Conservation (phyloP, 192 early-diverging fungal genomes). For the Phlyctochytrium planicorne region DNA sequence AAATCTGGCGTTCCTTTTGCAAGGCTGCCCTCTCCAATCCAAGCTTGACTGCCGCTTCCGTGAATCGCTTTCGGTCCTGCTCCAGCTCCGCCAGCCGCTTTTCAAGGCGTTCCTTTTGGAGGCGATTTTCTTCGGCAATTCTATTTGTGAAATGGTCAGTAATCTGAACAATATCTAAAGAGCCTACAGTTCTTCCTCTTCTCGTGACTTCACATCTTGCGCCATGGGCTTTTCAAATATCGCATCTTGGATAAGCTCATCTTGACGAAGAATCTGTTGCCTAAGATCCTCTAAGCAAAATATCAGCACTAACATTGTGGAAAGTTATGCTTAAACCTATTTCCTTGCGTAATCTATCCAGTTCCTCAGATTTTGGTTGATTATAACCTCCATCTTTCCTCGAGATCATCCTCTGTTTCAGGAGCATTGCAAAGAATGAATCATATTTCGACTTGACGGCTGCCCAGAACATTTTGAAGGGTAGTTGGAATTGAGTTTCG, state of each 20-base stretch:
- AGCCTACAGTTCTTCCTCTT: too few species aligned
- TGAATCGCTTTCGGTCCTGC: constrained; percentile 64
- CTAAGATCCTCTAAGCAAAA: background rate
- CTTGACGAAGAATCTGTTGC: background rate
- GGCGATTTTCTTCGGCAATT: too few species aligned
- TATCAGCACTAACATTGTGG: too few species aligned
- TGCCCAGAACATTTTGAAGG: background rate
- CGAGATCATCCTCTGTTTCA: too few species aligned
- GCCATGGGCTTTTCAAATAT: constrained; percentile 28
- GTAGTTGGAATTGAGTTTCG: background rate
- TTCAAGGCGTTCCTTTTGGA: constrained; percentile 36
- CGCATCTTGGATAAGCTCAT: background rate
- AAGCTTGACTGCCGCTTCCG: constrained; percentile 68
- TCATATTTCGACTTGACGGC: background rate
- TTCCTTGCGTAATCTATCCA: background rate
- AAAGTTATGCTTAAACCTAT: background rate
- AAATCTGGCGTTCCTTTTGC: constrained; percentile 3
- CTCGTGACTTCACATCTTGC: too few species aligned
- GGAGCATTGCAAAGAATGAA: too few species aligned
- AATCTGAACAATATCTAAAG: too few species aligned
- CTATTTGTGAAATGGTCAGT: too few species aligned
- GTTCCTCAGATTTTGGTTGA: too few species aligned
- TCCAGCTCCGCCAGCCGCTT: constrained; percentile 53
- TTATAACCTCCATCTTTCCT: background rate
- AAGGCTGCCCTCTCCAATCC: constrained; percentile 57